Evolutionary conservation across 2,329 filamentous ascomycete genomes (phyloP), one percentile per base, ranked within the genome.

Genomic region (Penicillium sp.): DNA sequence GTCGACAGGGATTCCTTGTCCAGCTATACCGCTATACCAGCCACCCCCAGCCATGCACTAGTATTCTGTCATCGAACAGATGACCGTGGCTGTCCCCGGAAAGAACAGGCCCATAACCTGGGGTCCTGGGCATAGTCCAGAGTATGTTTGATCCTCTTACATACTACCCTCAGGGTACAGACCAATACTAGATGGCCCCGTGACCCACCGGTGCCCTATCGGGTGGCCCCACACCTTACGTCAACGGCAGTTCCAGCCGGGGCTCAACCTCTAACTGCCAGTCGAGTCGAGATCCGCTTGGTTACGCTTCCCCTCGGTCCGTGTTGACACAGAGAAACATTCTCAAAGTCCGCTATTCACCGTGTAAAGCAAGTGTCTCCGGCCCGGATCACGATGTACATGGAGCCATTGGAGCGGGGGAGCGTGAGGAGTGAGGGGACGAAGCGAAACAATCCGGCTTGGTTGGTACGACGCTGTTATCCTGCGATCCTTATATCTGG

Each of bases 281-380:
- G 60, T 51, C 33, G 54, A 48, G 45, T 47, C 50, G 14, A 52
- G 40, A 45, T n/a, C 50, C 68, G 69, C 69, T 72, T 72, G 66
- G 40, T 65, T 45, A 67, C 69, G 69, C 68, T 71, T 72, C 61
- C 47, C 65, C 46, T 64, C 69, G 69, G 68, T 40, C 49, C 51
- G 59, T 39, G 5, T 46, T 69, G 61, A 69, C 65, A 70, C 66
- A 70, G 55, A 63, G 57, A 67, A 67, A 52, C 49, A 36, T n/a
- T 23, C 10, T 8, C 21, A 14, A n/a, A n/a, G 43, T 33, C 34
- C 29, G 37, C 24, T 56, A 48, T 50, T 48, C 47, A 31, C 48
- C 52, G 44, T 39, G 40, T 46, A 46, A 5, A 48, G 49, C 42
- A 57, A 51, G 57, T 33, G 14, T 31, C 36, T 58, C 53, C 61